Conservation (phyloP, 176 grass and related monocot species). For the Alopecurus myosuroides region DNA sequence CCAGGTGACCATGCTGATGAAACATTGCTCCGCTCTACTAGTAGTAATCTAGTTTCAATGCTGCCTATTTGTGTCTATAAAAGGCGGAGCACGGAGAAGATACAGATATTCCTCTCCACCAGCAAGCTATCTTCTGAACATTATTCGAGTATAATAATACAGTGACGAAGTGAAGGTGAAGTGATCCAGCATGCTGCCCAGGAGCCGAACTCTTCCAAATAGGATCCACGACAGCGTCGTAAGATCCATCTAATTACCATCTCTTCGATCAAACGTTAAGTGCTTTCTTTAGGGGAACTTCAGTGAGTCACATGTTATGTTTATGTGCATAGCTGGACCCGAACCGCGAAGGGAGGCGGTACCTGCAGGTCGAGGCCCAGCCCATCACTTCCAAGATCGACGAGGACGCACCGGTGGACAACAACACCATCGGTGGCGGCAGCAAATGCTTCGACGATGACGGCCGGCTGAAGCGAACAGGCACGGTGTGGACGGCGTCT, state of each 20-base stretch:
- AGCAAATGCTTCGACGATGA: constrained; percentile 38
- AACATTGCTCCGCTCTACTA: not conserved
- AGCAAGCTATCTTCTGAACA: not conserved
- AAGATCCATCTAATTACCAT: not conserved
- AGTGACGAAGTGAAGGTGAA: not conserved
- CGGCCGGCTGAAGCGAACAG: not conserved
- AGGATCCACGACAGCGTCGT: constrained; percentile 56
- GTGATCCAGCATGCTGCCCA: constrained; percentile 40
- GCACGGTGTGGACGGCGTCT: constrained; percentile 35
- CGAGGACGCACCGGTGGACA: not conserved
- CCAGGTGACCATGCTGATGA: not conserved
- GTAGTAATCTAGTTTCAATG: not conserved
- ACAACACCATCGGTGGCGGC: not conserved
- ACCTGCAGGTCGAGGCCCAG: constrained; percentile 50
- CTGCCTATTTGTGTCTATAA: not conserved
- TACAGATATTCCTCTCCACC: not conserved
- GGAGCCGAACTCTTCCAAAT: constrained; percentile 63
- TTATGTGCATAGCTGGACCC: constrained; percentile 28
- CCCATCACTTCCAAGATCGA: constrained; percentile 9
- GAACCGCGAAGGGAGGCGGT: constrained; percentile 40
- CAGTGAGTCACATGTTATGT: not conserved
- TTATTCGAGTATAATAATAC: not conserved
- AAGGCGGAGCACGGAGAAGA: not conserved
- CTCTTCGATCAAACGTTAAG: not conserved
- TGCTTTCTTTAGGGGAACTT: not conserved